Evolutionary conservation across 1,284 basidiomycete species (phyloP), one percentile per base, ranked within the genome.

Genomic region (Wallemia hederae): DNA sequence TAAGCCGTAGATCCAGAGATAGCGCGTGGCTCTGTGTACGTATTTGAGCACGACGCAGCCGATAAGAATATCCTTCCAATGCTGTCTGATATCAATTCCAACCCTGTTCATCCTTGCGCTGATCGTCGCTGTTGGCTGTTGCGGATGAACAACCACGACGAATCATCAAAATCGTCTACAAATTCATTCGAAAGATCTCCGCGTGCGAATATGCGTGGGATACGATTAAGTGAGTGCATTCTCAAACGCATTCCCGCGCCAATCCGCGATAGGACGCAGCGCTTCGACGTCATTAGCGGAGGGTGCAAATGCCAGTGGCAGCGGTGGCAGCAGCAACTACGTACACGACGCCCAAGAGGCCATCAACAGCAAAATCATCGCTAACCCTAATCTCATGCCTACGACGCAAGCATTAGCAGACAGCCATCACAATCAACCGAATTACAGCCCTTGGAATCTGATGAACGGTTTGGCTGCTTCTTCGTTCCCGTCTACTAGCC

Each of bases 41-140:
- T 58, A 58, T 5, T 55, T 29, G 67, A 49, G 19, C 14, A 22
- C 9, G 5, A 49, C n/a, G 22, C 5, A 9, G n/a, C 39, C 39
- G 5, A 49, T 17, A 17, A 49, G 5, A n/a, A 49, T 49, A n/a
- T 49, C 39, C 19, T 49, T 33, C 31, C 31, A 33, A 19, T 19
- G 31, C 31, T 33, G 7, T 33, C 31, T 19, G 7, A 33, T 33
- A 31, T 31, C 17, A 31, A 7, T 31, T 17, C 17, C 29, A 7
- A 31, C 7, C 7, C 7, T 7, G 17, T 31, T 31, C 29, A 31
- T 31, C 29, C 17, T 31, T 7, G 29, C 17, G 29, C 7, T 31
- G 29, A 7, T 31, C 7, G 29, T 31, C 7, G 29, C 29, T 31
- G 29, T 49, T 49, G 39, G n/a, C n/a, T 3, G 39, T 49, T 11